Conservation (phyloP, 140 eudicot genomes). For the Anethum foeniculum region DNA sequence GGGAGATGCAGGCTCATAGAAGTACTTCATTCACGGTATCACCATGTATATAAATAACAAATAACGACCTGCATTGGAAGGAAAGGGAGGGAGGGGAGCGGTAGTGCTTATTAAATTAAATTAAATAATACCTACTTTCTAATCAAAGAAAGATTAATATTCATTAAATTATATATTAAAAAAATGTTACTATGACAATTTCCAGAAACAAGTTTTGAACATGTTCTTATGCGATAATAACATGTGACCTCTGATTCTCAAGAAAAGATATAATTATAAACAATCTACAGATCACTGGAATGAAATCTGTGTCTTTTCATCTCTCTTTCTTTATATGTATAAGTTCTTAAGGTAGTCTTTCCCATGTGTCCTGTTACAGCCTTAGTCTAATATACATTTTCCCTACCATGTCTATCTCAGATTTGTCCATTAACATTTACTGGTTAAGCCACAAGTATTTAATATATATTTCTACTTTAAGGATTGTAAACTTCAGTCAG, state of each 20-base stretch:
- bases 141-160: background rate
- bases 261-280: background rate
- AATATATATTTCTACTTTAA: too few relatives aligned
- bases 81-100: background rate
- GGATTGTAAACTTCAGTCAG: background rate
- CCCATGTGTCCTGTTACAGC: conserved; percentile 4
- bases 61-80: background rate
- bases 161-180: background rate
- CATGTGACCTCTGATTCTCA: background rate
- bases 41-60: background rate
- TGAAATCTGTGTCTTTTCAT: background rate
- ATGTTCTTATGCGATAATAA: background rate
- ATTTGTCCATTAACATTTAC: background rate
- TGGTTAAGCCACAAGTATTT: background rate
- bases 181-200: background rate
- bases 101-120: background rate
- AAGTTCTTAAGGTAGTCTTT: background rate
- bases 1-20: background rate
- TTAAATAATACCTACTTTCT: background rate
- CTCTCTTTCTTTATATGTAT: background rate
- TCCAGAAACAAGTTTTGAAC: background rate
- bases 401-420: background rate
- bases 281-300: background rate
- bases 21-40: background rate
- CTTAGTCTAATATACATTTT: background rate